A percentile compares a stretch with the other conserved stretches of the same genome.
Evolutionary conservation across 306 rosid species (phyloP).

Genomic region (Gynostemma pentaphyllum): DNA sequence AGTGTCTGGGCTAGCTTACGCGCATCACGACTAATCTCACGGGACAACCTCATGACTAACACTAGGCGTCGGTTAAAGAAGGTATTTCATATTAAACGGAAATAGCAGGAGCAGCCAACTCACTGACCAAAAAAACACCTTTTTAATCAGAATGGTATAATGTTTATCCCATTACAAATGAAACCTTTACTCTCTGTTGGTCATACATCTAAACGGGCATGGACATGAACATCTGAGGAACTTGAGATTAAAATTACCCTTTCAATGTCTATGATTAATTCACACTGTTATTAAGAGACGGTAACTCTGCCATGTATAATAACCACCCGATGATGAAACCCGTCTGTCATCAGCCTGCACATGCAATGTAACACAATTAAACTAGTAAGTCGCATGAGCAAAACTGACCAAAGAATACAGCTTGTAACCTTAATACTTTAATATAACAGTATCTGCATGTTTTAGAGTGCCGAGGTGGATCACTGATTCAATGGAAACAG

Average conservation of each 20-base stretch:
- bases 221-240: neutral
- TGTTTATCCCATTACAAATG: neutral
- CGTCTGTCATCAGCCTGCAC: conserved; percentile 5
- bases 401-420: neutral
- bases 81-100: no score
- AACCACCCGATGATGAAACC: neutral
- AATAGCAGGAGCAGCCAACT: neutral
- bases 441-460: neutral
- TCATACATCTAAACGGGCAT: neutral
- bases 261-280: neutral
- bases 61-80: no score
- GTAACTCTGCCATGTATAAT: neutral
- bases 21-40: no score
- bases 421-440: neutral
- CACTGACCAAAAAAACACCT: neutral
- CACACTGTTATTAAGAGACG: neutral
- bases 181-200: neutral
- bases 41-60: neutral
- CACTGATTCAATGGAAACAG: neutral
- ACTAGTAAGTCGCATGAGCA: neutral
- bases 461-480: neutral
- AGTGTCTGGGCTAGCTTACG: no score
- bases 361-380: neutral
- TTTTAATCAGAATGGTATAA: neutral
- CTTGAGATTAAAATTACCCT: neutral